phyloP scores from a whole-genome alignment of 345 rosid genomes.

The Clarkia xantiana region DNA sequence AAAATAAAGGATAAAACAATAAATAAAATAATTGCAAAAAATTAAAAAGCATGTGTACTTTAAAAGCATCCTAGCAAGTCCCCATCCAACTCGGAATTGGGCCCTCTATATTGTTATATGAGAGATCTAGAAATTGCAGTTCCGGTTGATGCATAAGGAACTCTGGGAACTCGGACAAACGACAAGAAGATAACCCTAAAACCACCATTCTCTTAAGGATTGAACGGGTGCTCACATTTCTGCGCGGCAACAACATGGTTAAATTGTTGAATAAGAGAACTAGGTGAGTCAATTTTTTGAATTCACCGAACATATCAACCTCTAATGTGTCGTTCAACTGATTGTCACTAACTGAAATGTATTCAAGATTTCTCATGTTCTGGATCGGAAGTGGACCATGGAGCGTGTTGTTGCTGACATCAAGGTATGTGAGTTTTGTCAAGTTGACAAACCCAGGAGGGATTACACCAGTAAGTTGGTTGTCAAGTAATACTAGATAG shows the following conservation, averaged over 20 bases:
- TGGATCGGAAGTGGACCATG: conserved; percentile 13
- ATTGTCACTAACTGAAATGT: background rate
- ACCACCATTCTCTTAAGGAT: background rate
- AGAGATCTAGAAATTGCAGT: conserved; percentile 1
- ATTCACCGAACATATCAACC: background rate
- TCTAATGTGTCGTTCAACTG: conserved; percentile 6
- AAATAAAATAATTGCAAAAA: too few relatives aligned
- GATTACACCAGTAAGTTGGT: conserved; percentile 8
- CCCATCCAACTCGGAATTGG: conserved; percentile 12
- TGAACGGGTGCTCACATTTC: background rate
- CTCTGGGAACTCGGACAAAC: conserved; percentile 9
- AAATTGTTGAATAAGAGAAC: conserved; percentile 8
- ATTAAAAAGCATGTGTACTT: too few relatives aligned
- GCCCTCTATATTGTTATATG: conserved; percentile 10
- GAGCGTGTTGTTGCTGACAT: background rate
- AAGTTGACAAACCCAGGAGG: conserved; percentile 7
- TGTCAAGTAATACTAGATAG: fast-evolving
- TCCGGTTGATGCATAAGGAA: conserved; percentile 1
- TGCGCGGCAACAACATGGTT: background rate
- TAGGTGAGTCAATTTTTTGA: background rate
- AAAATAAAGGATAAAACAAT: too few relatives aligned
- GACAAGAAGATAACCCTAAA: conserved; percentile 14
- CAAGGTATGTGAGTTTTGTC: conserved; percentile 1
- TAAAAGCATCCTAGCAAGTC: too few relatives aligned
- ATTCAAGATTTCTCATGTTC: background rate